A percentile compares a stretch with the other conserved stretches of the same genome.
Evolutionary conservation across 2,329 filamentous ascomycete species (phyloP).

Genomic region (Arthroderma sp.): DNA sequence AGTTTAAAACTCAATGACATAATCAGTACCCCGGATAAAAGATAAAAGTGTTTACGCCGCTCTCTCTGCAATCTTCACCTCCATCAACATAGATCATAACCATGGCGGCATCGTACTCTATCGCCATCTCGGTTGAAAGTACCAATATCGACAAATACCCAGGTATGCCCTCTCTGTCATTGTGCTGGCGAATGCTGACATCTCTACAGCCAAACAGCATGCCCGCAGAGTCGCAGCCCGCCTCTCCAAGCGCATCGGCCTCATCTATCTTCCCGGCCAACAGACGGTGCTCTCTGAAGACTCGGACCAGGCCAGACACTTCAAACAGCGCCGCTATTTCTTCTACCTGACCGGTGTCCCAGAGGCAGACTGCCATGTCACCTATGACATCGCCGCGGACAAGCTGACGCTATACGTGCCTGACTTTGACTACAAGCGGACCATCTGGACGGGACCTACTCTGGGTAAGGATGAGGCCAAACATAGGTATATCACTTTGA

Average conservation of each 20-base stretch:
- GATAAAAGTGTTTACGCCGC: too few species aligned
- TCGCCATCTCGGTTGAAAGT: conserved; percentile 21
- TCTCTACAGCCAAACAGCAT: conserved; percentile 38
- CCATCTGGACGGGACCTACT: conserved; percentile 34
- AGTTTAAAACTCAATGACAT: too few species aligned
- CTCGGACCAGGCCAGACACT: conserved; percentile 43
- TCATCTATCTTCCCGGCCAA: conserved; percentile 47
- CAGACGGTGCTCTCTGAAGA: conserved; percentile 43
- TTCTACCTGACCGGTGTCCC: conserved; percentile 48
- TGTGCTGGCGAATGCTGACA: background rate
- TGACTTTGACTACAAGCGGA: conserved; percentile 45
- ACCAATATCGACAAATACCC: conserved; percentile 31
- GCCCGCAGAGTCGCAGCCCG: conserved; percentile 36
- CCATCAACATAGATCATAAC: background rate
- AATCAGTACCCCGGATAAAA: too few species aligned
- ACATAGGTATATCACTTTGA: conserved; percentile 24
- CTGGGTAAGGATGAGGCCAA: conserved; percentile 45
- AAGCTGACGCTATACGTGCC: conserved; percentile 62
- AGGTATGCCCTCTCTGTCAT: conserved; percentile 19
- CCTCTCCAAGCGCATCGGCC: conserved; percentile 30
- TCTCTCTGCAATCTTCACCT: too few species aligned
- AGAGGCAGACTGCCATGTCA: conserved; percentile 44
- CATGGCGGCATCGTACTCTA: conserved; percentile 14
- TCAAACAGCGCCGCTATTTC: conserved; percentile 51
- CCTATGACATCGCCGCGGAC: conserved; percentile 49